phyloP scores from a whole-genome alignment of 2,329 filamentous ascomycete genomes.

The Alternaria hordeiaustralica region DNA sequence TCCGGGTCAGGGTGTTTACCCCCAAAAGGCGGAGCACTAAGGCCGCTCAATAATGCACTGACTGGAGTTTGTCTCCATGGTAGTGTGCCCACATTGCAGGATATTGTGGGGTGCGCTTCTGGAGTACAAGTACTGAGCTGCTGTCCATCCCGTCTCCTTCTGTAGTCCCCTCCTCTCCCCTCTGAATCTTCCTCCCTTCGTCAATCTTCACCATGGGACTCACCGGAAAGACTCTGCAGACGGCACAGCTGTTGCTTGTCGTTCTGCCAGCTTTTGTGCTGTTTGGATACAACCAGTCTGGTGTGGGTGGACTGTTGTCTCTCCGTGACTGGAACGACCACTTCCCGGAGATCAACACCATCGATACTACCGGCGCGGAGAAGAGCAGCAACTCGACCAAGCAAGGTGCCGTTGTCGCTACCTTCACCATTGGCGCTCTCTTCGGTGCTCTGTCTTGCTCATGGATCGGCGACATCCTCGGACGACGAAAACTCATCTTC shows the following conservation, averaged over 20 bases:
- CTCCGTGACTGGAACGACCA: conserved; percentile 50
- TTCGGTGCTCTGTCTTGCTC: conserved; percentile 56
- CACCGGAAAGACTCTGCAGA: conserved; percentile 36
- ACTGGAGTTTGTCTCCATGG: conserved; percentile 5
- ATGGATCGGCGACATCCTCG: conserved; percentile 54
- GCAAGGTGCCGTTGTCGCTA: conserved; percentile 55
- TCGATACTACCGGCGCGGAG: conserved; percentile 50
- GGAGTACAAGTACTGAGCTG: conserved; percentile 25
- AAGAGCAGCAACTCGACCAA: conserved; percentile 55
- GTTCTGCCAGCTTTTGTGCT: conserved; percentile 54
- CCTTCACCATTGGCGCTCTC: conserved; percentile 56
- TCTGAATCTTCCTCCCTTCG: conserved; percentile 1
- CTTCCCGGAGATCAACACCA: conserved; percentile 59
- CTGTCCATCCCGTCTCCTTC: conserved; percentile 6
- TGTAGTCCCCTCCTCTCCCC: conserved; percentile 9
- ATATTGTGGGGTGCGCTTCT: conserved; percentile 28
- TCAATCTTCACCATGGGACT: conserved; percentile 19
- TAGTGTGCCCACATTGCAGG: conserved; percentile 17
- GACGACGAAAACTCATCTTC: conserved; percentile 55
- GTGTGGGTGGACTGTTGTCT: conserved; percentile 57
- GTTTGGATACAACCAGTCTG: conserved; percentile 62
- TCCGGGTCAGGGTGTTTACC: conserved; percentile 9
- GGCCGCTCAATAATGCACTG: conserved; percentile 3
- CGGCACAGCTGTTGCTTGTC: conserved; percentile 46
- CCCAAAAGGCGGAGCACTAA: conserved; percentile 16